Conservation (phyloP, 176 grass and related monocot species). For the Paspalum vaginatum region DNA sequence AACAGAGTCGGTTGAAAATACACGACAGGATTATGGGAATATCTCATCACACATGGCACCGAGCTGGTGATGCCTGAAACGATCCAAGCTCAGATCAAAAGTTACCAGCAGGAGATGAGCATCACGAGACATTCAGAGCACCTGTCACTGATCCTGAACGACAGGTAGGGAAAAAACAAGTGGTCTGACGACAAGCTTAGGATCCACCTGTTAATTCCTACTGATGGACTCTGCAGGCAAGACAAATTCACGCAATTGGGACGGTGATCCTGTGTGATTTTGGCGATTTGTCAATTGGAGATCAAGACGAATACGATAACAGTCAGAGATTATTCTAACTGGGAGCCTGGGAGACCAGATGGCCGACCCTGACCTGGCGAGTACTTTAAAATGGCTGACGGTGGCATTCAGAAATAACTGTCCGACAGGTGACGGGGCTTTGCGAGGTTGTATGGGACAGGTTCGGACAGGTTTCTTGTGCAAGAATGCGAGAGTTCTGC, state of each 20-base stretch:
- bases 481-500: slow-evolving; percentile 15
- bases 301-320: slow-evolving; percentile 23
- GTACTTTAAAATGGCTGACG: not conserved
- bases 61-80: not conserved
- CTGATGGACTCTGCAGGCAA: slow-evolving; percentile 17
- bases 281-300: not conserved
- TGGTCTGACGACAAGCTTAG: not conserved
- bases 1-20: not conserved
- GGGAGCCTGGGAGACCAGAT: not conserved
- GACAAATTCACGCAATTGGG: not conserved
- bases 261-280: not conserved
- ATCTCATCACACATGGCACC: slow-evolving; percentile 32
- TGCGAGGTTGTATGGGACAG: too few species aligned
- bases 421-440: too few species aligned
- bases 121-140: slow-evolving; percentile 30
- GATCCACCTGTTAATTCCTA: not conserved
- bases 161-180: not conserved
- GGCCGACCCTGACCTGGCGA: slow-evolving; percentile 11
- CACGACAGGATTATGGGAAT: slow-evolving; percentile 14
- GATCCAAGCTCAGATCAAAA: not conserved
- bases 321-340: slow-evolving; percentile 3
- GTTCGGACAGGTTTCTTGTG: not conserved
- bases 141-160: slow-evolving; percentile 2
- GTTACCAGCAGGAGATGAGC: not conserved
- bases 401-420: not conserved